Percentiles rank a stretch among this genome's conserved stretches.
phyloP scores from a whole-genome alignment of 768 basidiomycete species.

The Phanerochaete sordida region DNA sequence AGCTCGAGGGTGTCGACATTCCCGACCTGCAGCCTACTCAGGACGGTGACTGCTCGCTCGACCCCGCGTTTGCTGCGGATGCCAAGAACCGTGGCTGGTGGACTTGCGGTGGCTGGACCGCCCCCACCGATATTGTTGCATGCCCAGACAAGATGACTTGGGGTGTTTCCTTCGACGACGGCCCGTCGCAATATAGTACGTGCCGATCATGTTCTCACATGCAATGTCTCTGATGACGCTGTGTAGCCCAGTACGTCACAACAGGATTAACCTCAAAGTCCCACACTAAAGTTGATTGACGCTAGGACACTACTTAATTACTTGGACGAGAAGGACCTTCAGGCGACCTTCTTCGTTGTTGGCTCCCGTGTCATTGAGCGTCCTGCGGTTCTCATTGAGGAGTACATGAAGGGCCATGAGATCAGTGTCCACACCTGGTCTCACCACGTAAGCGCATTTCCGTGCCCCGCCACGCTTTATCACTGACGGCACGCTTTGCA shows the following conservation, averaged over 20 bases:
- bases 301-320: conserved; percentile 68
- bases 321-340: conserved; percentile 57
- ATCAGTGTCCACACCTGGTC: conserved; percentile 92
- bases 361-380: conserved; percentile 82
- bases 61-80: conserved; percentile 52
- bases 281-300: background rate
- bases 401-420: conserved; percentile 79
- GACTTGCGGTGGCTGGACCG: conserved; percentile 78
- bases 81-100: conserved; percentile 79
- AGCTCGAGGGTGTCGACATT: conserved; percentile 67
- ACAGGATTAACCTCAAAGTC: background rate
- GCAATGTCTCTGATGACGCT: conserved; percentile 9
- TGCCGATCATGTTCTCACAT: conserved; percentile 13
- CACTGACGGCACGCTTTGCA: conserved; percentile 26
- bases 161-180: conserved; percentile 88
- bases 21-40: conserved; percentile 60
- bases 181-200: conserved; percentile 80
- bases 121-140: conserved; percentile 54
- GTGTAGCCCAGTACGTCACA: conserved; percentile 47
- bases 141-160: conserved; percentile 71
- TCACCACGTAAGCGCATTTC: conserved; percentile 48
- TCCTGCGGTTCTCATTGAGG: conserved; percentile 70
- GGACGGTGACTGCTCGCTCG: conserved; percentile 66
- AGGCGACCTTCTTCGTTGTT: conserved; percentile 89
- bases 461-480: conserved; percentile 20